Conservation (phyloP, 75 land plant genomes). For the Sequoia sempervirens region DNA sequence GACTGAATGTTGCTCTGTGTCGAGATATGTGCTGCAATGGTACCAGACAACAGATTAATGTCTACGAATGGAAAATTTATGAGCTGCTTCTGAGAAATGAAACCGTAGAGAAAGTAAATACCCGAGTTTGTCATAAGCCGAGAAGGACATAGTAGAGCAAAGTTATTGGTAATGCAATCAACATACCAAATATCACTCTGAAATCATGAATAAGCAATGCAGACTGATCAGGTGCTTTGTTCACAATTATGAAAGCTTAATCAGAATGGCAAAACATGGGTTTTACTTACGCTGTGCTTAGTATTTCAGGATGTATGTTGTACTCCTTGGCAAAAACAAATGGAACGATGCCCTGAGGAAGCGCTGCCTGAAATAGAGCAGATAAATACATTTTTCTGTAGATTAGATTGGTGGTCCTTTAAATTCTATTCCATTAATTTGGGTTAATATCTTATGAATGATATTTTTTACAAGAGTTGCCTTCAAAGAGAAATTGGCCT, state of each 20-base stretch:
- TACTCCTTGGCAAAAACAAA: slow-evolving; percentile 91
- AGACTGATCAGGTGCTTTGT: background rate
- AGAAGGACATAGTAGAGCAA: slow-evolving; percentile 21
- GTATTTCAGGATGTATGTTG: slow-evolving; percentile 68
- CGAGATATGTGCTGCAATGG: background rate
- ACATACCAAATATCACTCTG: slow-evolving; percentile 37
- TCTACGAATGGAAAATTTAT: background rate
- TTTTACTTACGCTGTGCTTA: slow-evolving; percentile 45
- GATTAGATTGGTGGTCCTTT: background rate
- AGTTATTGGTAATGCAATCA: slow-evolving; percentile 29
- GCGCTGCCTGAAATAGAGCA: slow-evolving; percentile 56
- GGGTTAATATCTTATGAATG: no score
- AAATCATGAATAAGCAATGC: background rate
- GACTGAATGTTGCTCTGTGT: background rate
- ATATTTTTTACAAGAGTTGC: no score
- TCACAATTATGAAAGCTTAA: background rate
- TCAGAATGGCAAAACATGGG: background rate
- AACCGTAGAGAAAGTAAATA: background rate
- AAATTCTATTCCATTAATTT: no score
- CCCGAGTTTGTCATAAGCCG: slow-evolving; percentile 9
- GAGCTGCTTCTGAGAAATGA: background rate
- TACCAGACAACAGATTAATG: background rate
- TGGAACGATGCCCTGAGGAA: slow-evolving; percentile 88
- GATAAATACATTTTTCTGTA: background rate
- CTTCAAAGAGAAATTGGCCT: no score